Conservation (phyloP, 1,284 basidiomycete species). For the Blastosporella zonata region DNA sequence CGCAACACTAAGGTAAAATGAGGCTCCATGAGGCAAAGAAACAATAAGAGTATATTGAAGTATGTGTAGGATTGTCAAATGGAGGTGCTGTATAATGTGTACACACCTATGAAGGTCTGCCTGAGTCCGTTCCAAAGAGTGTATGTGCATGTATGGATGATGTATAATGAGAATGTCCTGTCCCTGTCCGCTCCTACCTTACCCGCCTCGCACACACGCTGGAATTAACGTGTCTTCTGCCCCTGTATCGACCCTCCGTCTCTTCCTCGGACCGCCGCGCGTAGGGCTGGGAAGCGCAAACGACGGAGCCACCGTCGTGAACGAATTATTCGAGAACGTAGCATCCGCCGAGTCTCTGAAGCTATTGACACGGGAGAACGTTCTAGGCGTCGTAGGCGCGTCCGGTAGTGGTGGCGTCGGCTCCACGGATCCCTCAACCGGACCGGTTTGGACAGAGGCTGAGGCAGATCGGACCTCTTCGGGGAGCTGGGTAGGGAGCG, state of each 20-base stretch:
- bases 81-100: too few species aligned
- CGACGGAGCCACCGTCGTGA: constrained; percentile 40
- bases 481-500: neutral
- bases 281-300: constrained; percentile 35
- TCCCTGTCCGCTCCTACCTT: too few species aligned
- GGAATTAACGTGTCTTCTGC: neutral
- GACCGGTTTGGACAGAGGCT: neutral
- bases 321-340: constrained; percentile 40
- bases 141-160: too few species aligned
- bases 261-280: constrained; percentile 8
- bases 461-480: neutral
- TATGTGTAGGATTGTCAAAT: too few species aligned
- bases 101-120: too few species aligned
- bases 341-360: constrained; percentile 15
- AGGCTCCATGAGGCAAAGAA: too few species aligned
- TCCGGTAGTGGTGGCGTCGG: constrained; percentile 25
- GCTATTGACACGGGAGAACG: constrained; percentile 23
- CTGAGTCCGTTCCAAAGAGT: too few species aligned
- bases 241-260: neutral
- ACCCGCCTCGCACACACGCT: too few species aligned
- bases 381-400: constrained; percentile 34
- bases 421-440: neutral
- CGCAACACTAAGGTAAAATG: too few species aligned
- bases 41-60: too few species aligned
- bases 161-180: too few species aligned